Evolutionary conservation across 331 rosid genomes (phyloP).

Genomic region (Quercus phellos): DNA sequence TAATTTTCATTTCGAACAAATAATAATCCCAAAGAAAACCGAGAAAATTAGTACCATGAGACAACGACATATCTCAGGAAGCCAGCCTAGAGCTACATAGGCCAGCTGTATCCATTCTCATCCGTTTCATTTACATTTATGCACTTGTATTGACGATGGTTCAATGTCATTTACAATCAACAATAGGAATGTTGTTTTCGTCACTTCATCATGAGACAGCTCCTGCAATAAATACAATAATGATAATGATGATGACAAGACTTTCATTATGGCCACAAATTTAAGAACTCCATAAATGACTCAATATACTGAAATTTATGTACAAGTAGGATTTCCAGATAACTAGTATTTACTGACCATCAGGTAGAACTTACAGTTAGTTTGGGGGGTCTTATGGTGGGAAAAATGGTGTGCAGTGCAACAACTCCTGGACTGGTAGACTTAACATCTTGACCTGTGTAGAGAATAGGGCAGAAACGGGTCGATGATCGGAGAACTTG

Average conservation of each 20-base stretch:
- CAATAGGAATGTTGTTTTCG: conserved; percentile 29
- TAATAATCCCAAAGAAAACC: background rate
- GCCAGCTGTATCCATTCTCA: conserved; percentile 19
- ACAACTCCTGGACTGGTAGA: conserved; percentile 38
- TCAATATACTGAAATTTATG: background rate
- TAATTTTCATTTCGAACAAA: background rate
- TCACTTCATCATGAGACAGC: conserved; percentile 11
- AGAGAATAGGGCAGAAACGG: conserved; percentile 85
- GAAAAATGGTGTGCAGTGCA: conserved; percentile 29
- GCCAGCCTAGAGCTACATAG: background rate
- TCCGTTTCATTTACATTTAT: conserved; percentile 1
- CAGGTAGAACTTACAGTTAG: conserved; percentile 41
- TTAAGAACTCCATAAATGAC: background rate
- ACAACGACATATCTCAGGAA: background rate
- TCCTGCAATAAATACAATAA: conserved; percentile 39
- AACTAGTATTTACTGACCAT: background rate
- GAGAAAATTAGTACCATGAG: background rate
- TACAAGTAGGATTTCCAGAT: background rate
- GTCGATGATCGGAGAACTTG: conserved; percentile 95
- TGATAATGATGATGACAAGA: background rate
- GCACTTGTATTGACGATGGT: conserved; percentile 20
- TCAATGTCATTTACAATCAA: conserved; percentile 32
- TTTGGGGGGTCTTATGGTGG: conserved; percentile 30
- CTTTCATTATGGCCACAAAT: background rate
- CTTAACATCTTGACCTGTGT: conserved; percentile 54